Evolutionary conservation across 2,329 filamentous ascomycete species (phyloP).

Genomic region (Orbilia blumenaviensis): DNA sequence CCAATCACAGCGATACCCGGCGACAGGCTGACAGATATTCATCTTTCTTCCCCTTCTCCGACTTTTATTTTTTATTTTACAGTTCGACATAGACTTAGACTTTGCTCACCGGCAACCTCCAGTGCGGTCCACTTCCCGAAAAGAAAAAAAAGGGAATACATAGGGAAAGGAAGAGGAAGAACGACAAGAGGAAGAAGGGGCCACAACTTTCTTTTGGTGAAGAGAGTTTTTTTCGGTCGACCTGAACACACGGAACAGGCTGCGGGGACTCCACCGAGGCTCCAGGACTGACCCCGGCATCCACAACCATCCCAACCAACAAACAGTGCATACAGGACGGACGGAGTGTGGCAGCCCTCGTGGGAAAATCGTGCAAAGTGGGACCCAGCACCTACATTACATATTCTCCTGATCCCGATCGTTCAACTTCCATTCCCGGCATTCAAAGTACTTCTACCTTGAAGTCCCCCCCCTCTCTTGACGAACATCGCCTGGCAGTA

Average conservation of each 20-base stretch:
- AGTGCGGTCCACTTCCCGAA: constrained; percentile 18
- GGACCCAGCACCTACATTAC: constrained; percentile 32
- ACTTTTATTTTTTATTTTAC: neutral
- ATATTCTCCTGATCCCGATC: constrained; percentile 52
- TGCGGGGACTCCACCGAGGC: constrained; percentile 54
- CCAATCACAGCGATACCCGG: constrained; percentile 22
- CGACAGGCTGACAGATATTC: constrained; percentile 12
- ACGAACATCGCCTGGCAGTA: constrained; percentile 29
- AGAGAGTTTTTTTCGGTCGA: constrained; percentile 1
- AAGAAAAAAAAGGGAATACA: neutral
- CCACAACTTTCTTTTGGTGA: neutral
- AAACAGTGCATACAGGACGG: constrained; percentile 18
- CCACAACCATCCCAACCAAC: constrained; percentile 10
- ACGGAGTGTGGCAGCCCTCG: constrained; percentile 52
- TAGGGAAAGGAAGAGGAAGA: too few species aligned
- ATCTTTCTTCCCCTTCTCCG: neutral
- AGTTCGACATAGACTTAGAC: neutral
- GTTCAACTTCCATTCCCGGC: constrained; percentile 54
- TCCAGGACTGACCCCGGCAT: constrained; percentile 33
- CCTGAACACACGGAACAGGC: constrained; percentile 23
- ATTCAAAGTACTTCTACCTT: constrained; percentile 39
- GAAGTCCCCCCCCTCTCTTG: constrained; percentile 28
- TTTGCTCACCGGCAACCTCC: constrained; percentile 22
- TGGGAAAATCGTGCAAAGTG: constrained; percentile 54
- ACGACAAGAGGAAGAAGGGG: neutral